Conservation (phyloP, 2,329 filamentous ascomycete genomes). For the Daldinia sp. region DNA sequence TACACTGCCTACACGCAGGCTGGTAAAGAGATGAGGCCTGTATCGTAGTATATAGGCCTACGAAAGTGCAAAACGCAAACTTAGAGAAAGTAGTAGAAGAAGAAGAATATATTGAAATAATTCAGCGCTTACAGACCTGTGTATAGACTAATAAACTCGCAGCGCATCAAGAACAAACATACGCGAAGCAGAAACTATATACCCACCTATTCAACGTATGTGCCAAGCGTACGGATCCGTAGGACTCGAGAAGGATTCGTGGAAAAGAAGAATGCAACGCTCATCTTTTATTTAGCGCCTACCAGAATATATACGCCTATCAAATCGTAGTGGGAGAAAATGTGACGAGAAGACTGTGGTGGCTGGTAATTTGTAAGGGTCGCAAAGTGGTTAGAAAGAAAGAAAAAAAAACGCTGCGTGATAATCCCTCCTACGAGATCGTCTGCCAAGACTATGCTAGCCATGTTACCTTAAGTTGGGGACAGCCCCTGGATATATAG, state of each 20-base stretch:
- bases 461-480: not conserved
- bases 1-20: no score
- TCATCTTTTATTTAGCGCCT: not conserved
- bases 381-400: not conserved
- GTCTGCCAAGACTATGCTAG: not conserved
- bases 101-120: no score
- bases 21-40: no score
- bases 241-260: no score
- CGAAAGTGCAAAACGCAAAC: no score
- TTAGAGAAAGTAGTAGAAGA: no score
- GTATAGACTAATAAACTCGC: no score
- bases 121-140: not conserved
- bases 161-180: not conserved
- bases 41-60: no score
- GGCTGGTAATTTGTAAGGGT: constrained; percentile 12
- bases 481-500: not conserved
- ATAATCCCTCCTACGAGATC: not conserved
- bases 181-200: not conserved
- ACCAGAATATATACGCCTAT: no score
- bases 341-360: constrained; percentile 10
- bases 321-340: not conserved
- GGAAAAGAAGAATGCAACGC: not conserved
- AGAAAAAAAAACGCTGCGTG: not conserved
- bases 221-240: no score
- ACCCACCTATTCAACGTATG: not conserved